Evolutionary conservation across 805 yeast species (phyloP), one percentile per base, ranked within the genome.

Genomic region (Yarrowia sp.): DNA sequence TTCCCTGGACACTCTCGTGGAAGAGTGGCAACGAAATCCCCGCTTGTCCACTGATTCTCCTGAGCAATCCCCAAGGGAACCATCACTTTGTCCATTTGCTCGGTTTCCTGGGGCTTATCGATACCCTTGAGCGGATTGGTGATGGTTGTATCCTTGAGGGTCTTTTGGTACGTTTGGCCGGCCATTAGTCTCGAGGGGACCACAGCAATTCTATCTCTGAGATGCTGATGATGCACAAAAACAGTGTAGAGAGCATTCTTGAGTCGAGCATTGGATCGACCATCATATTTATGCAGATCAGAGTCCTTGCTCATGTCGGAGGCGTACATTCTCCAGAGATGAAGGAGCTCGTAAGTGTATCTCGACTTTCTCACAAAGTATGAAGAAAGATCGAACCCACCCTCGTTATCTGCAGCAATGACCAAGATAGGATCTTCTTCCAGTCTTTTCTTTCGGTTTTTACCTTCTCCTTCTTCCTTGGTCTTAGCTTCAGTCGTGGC

Each of bases 311-410:
- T 54, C 62, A 54, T 17, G 12, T 54, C 62, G 9, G 62, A 17
- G 7, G 62, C 62, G 14, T 36, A 54, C 10, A 48, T 54, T 40
- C 48, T 54, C 62, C 62, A 54, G 10, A 54, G 44, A 54, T 54
- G 44, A 12, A 54, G 35, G 14, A 54, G 48, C 36, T 36, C 46
- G 30, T 54, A 36, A 9, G 44, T 40, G 58, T 51, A n/a, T 11
- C 41, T 28, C 6, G 40, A 33, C 28, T 40, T 54, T 24, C 35
- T 36, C 19, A 54, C 14, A 6, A 54, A 28, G 36, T 36, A 38
- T 4, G 62, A 54, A 3, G 48, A 38, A 12, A 54, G 48, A 26
- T 54, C 62, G 11, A 54, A 54, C n/a, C 62, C 62, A 12, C 62
- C 62, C 11, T 26, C 46, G 26, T 30, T 54, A 4, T 54, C 62